These are phyloP conservation scores for Aaosphaeria arxii DNA, from an alignment of 2,329 filamentous ascomycete genomes.

Conservation along the genomic window DNA sequence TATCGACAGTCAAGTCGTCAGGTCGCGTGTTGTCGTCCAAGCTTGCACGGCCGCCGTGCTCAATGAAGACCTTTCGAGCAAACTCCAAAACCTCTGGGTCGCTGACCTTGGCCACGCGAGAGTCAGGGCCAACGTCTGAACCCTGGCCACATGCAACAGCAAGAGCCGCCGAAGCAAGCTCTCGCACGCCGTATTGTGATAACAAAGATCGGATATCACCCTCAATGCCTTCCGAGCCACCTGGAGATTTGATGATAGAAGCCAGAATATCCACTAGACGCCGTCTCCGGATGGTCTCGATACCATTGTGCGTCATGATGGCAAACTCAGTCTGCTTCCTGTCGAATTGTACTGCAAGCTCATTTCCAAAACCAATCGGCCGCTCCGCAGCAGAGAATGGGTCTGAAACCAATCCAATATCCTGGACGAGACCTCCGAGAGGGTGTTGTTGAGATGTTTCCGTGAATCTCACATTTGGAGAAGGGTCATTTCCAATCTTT, in stretches of 20 bases:
- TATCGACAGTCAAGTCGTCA: slow-evolving; percentile 66
- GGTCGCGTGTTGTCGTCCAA: slow-evolving; percentile 74
- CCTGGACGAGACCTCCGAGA: slow-evolving; percentile 71
- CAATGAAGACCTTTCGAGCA: slow-evolving; percentile 84
- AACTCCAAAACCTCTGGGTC: slow-evolving; percentile 84
- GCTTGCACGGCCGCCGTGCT: slow-evolving; percentile 83
- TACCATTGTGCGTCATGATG: slow-evolving; percentile 84
- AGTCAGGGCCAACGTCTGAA: slow-evolving; percentile 70
- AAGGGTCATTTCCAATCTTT: slow-evolving; percentile 62
- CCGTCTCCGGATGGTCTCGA: slow-evolving; percentile 80
- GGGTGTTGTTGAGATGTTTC: slow-evolving; percentile 81
- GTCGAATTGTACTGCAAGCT: slow-evolving; percentile 95
- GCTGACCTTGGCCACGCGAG: slow-evolving; percentile 66
- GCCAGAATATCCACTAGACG: slow-evolving; percentile 92
- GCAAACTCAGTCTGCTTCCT: slow-evolving; percentile 78
- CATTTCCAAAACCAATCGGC: slow-evolving; percentile 81
- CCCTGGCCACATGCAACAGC: slow-evolving; percentile 95
- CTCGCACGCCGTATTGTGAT: slow-evolving; percentile 78
- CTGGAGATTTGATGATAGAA: slow-evolving; percentile 68
- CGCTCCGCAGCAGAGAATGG: slow-evolving; percentile 64
- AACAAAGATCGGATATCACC: slow-evolving; percentile 81
- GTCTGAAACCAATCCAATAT: slow-evolving; percentile 72
- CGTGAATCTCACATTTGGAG: slow-evolving; percentile 59
- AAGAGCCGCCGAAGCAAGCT: slow-evolving; percentile 85
- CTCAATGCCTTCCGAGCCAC: slow-evolving; percentile 76